Evolutionary conservation across 78 protist species (phyloP).

Genomic region (Tieghemostelium lacteum): DNA sequence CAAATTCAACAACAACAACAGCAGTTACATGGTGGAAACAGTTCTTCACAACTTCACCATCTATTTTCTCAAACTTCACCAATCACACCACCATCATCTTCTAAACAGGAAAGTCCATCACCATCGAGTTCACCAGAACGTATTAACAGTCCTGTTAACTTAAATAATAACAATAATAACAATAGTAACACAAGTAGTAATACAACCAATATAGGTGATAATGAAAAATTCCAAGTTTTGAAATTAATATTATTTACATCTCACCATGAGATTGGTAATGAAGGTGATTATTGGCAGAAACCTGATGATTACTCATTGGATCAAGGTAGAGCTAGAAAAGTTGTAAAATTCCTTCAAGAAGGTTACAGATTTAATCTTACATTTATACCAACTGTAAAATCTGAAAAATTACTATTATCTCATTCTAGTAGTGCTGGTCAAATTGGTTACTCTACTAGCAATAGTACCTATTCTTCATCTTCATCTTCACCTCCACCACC

Average conservation of each 20-base stretch:
- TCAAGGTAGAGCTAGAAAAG: constrained; percentile 46
- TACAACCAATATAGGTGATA: background rate
- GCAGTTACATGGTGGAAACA: too few species aligned
- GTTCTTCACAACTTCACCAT: too few species aligned
- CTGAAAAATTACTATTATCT: too few species aligned
- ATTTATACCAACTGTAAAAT: background rate
- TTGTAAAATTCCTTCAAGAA: constrained; percentile 28
- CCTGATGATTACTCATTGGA: constrained; percentile 35
- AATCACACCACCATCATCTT: too few species aligned
- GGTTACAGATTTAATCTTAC: constrained; percentile 9
- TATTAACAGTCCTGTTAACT: too few species aligned
- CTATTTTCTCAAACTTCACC: too few species aligned
- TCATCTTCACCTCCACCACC: background rate
- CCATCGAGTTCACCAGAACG: too few species aligned
- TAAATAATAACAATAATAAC: background rate
- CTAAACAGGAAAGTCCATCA: too few species aligned
- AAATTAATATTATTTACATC: constrained; percentile 5
- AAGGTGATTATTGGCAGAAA: constrained; percentile 32
- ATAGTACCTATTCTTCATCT: background rate
- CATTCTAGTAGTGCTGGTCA: too few species aligned
- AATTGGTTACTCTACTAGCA: too few species aligned
- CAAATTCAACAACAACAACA: too few species aligned
- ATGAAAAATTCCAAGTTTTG: background rate
- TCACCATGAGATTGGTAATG: constrained; percentile 29
- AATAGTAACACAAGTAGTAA: too few species aligned